These are phyloP conservation scores for Apiospora malaysiana DNA, from an alignment of 2,329 filamentous ascomycete species.

Conservation along the genomic window DNA sequence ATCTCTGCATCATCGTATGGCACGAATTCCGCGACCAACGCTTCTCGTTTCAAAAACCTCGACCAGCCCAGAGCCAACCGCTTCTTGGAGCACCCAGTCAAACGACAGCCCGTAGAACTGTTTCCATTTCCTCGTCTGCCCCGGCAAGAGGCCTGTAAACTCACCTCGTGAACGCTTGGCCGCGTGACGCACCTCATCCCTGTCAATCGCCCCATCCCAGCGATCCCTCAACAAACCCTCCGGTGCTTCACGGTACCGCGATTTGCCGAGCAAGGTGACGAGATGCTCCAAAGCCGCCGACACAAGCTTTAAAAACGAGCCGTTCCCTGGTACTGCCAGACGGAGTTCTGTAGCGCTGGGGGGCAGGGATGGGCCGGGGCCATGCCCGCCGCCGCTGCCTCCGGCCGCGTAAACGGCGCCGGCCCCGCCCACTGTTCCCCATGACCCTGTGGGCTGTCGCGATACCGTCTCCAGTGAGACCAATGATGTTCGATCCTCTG, in stretches of 20 bases:
- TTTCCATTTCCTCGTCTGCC: slow-evolving; percentile 72
- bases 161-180: slow-evolving; percentile 59
- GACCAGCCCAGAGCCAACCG: slow-evolving; percentile 71
- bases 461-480: slow-evolving; percentile 68
- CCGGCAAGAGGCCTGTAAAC: slow-evolving; percentile 62
- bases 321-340: slow-evolving; percentile 71
- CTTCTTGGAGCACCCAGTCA: slow-evolving; percentile 74
- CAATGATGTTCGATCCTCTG: slow-evolving; percentile 60
- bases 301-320: slow-evolving; percentile 70
- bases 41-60: slow-evolving; percentile 78
- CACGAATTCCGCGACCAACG: slow-evolving; percentile 70
- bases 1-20: slow-evolving; percentile 36
- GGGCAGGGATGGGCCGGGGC: slow-evolving; percentile 46
- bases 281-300: slow-evolving; percentile 67
- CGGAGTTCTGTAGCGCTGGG: slow-evolving; percentile 48
- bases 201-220: slow-evolving; percentile 71
- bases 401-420: slow-evolving; percentile 69
- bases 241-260: slow-evolving; percentile 67
- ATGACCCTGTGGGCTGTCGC: slow-evolving; percentile 69
- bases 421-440: slow-evolving; percentile 72
- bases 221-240: slow-evolving; percentile 67
- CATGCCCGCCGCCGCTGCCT: slow-evolving; percentile 53
- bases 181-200: slow-evolving; percentile 50
- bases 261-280: slow-evolving; percentile 61
- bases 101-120: slow-evolving; percentile 73